A percentile compares a stretch with the other conserved stretches of the same genome.
These are phyloP conservation scores for Aegilops longissima DNA, from an alignment of 176 grass and related monocot genomes.

Conservation along the genomic window DNA sequence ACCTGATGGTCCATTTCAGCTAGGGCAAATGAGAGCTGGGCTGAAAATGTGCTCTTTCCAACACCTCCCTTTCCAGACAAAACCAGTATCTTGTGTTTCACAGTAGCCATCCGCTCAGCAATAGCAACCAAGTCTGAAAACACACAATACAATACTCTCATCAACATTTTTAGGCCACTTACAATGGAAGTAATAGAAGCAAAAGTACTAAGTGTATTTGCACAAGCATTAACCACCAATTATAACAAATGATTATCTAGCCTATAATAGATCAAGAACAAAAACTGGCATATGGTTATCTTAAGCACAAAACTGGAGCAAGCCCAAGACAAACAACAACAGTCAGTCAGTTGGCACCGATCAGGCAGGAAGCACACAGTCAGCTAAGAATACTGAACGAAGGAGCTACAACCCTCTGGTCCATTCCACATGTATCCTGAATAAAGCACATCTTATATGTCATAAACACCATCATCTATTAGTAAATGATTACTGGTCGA, in stretches of 20 bases:
- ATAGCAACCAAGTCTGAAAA: conserved; percentile 71
- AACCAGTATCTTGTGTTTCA: conserved; percentile 83
- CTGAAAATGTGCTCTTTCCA: conserved; percentile 79
- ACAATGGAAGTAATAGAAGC: neutral
- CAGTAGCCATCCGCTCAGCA: conserved; percentile 66
- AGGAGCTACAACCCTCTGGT: neutral
- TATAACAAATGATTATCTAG: neutral
- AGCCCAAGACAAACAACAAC: neutral
- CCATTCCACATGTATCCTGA: neutral
- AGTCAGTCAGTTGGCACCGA: neutral
- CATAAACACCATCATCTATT: neutral
- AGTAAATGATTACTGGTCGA: neutral
- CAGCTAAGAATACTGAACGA: neutral
- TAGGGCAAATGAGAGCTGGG: conserved; percentile 69
- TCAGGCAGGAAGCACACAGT: neutral
- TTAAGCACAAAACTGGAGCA: neutral
- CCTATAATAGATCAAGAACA: neutral
- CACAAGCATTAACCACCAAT: neutral
- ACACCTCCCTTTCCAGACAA: conserved; percentile 82
- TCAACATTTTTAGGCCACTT: conserved; percentile 12
- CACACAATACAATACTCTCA: conserved; percentile 2
- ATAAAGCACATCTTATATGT: neutral
- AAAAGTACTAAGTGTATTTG: neutral
- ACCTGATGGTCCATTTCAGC: conserved; percentile 62
- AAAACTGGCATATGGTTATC: neutral